These are phyloP conservation scores for Primulina huaijiensis DNA, from an alignment of 257 asterid species.

Conservation along the genomic window DNA sequence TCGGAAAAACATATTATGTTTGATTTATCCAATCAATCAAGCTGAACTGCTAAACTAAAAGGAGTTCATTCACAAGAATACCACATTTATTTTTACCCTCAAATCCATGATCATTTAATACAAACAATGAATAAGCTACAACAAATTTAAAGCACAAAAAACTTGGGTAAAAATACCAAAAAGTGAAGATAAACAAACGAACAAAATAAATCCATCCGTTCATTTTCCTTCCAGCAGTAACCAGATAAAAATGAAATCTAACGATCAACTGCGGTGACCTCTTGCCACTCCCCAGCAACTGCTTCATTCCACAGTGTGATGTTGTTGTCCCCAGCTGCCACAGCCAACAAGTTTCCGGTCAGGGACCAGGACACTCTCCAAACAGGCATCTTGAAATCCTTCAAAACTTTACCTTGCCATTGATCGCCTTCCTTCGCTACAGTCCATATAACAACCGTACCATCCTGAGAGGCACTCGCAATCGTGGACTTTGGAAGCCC, in stretches of 20 bases:
- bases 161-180: conserved; percentile 23
- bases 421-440: conserved; percentile 79
- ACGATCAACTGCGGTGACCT: conserved; percentile 60
- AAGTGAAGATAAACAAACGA: conserved; percentile 31
- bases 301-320: conserved; percentile 90
- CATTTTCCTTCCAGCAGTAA: conserved; percentile 7
- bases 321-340: conserved; percentile 80
- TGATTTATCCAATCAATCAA: no score
- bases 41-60: neutral
- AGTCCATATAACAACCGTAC: conserved; percentile 87
- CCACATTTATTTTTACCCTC: conserved; percentile 12
- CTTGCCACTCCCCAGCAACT: conserved; percentile 96
- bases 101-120: conserved; percentile 27
- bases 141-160: conserved; percentile 35
- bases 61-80: neutral
- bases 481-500: conserved; percentile 94
- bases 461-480: conserved; percentile 95
- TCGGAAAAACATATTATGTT: no score
- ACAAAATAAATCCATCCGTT: conserved; percentile 22
- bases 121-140: conserved; percentile 35
- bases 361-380: conserved; percentile 99
- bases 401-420: conserved; percentile 82
- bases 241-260: conserved; percentile 30
- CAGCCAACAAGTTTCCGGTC: conserved; percentile 86
- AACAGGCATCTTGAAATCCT: conserved; percentile 74